These are phyloP conservation scores for Phyllostachys edulis DNA, from an alignment of 176 grass and related monocot genomes.

Conservation along the genomic window DNA sequence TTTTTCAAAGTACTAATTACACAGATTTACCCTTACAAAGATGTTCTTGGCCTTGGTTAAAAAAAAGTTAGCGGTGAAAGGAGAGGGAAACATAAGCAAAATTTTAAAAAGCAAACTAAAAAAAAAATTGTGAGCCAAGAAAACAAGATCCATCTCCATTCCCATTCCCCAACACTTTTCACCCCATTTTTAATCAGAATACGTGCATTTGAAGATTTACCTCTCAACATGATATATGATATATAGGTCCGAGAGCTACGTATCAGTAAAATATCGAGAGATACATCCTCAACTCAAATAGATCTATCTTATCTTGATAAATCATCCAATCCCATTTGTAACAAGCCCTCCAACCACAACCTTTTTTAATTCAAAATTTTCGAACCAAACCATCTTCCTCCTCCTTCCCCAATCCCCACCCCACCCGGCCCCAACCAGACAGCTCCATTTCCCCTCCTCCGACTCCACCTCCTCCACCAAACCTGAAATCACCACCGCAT, in stretches of 20 bases:
- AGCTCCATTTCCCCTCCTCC: constrained; percentile 68
- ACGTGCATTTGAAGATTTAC: too few species aligned
- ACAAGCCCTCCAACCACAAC: constrained; percentile 4
- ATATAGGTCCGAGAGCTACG: too few species aligned
- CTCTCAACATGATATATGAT: too few species aligned
- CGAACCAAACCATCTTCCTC: constrained; percentile 50
- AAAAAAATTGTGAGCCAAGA: not conserved
- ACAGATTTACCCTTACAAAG: not conserved
- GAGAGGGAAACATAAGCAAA: not conserved
- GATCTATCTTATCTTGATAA: too few species aligned
- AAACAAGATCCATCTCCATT: not conserved
- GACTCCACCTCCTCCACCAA: constrained; percentile 31
- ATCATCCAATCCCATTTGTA: too few species aligned
- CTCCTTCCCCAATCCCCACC: constrained; percentile 26
- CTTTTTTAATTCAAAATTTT: constrained; percentile 59
- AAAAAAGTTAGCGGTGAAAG: not conserved
- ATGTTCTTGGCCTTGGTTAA: not conserved
- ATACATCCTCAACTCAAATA: too few species aligned
- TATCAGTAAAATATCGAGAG: too few species aligned
- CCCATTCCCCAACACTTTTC: not conserved
- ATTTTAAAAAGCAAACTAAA: not conserved
- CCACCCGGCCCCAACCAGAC: constrained; percentile 22
- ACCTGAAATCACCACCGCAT: constrained; percentile 43
- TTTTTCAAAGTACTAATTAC: not conserved
- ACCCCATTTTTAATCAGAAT: too few species aligned